Conservation (phyloP, 495 filamentous ascomycete species). For the Entonaema liquescens region DNA sequence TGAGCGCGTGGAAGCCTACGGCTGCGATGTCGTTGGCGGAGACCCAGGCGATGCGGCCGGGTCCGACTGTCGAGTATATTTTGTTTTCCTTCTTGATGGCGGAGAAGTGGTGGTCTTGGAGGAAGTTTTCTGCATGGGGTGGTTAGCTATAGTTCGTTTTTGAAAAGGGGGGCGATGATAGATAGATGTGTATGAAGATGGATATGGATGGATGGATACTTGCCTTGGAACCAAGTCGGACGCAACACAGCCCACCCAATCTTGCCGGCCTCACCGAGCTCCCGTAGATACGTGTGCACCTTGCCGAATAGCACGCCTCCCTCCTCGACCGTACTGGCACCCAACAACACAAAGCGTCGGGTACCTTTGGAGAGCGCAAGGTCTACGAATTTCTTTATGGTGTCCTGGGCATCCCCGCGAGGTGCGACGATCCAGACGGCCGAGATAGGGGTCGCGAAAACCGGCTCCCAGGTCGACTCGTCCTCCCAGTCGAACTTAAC, state of each 20-base stretch:
- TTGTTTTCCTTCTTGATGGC: slow-evolving; percentile 53
- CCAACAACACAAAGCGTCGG: slow-evolving; percentile 56
- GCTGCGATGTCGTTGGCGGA: slow-evolving; percentile 58
- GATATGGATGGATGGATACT: neutral
- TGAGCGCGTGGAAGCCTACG: slow-evolving; percentile 55
- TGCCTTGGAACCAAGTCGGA: slow-evolving; percentile 59
- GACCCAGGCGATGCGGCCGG: slow-evolving; percentile 59
- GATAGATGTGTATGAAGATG: neutral
- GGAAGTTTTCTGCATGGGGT: slow-evolving; percentile 43
- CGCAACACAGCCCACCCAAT: slow-evolving; percentile 55
- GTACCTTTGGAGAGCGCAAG: slow-evolving; percentile 51
- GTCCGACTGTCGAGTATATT: slow-evolving; percentile 55
- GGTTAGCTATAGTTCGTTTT: neutral
- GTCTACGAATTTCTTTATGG: slow-evolving; percentile 51
- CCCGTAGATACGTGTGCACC: slow-evolving; percentile 49
- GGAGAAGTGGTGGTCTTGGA: slow-evolving; percentile 42
- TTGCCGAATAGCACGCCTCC: slow-evolving; percentile 51
- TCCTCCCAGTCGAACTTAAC: slow-evolving; percentile 61
- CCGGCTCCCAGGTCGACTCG: slow-evolving; percentile 47
- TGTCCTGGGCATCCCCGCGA: slow-evolving; percentile 35
- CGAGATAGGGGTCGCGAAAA: slow-evolving; percentile 45
- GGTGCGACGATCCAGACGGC: slow-evolving; percentile 53
- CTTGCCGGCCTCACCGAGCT: slow-evolving; percentile 50
- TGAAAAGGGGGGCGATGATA: neutral
- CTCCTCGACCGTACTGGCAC: slow-evolving; percentile 47